phyloP scores from a whole-genome alignment of 78 protist genomes.

The Diacronema lutheri region DNA sequence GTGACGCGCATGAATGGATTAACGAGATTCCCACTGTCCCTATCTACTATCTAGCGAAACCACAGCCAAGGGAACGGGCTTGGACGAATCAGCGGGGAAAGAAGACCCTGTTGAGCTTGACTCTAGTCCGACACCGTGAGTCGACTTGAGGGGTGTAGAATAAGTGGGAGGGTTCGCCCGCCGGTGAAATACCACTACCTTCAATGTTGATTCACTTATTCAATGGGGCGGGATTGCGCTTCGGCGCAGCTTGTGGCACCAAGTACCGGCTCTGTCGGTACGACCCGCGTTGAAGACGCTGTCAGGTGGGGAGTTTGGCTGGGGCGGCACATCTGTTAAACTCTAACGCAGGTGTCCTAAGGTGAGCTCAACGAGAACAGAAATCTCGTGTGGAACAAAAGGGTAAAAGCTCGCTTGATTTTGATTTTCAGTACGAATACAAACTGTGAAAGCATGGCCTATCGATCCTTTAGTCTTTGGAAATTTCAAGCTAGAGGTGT shows the following conservation, averaged over 20 bases:
- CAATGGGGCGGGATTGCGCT: neutral
- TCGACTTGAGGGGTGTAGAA: slow-evolving; percentile 69
- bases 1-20: slow-evolving; percentile 94
- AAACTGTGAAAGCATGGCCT: slow-evolving; percentile 92
- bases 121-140: slow-evolving; percentile 76
- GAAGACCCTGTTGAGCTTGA: slow-evolving; percentile 94
- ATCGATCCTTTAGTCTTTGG: slow-evolving; percentile 82
- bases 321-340: slow-evolving; percentile 90
- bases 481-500: slow-evolving; percentile 88
- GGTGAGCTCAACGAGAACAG: slow-evolving; percentile 84
- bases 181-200: slow-evolving; percentile 77
- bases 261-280: neutral
- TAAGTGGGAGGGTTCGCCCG: slow-evolving; percentile 72
- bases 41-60: slow-evolving; percentile 88
- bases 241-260: neutral
- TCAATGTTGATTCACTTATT: slow-evolving; percentile 60
- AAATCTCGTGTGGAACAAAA: slow-evolving; percentile 81
- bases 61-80: slow-evolving; percentile 91
- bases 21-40: slow-evolving; percentile 95
- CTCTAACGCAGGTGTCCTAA: slow-evolving; percentile 85
- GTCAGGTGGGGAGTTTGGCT: slow-evolving; percentile 90
- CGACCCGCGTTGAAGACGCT: slow-evolving; percentile 44
- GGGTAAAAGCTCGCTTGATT: slow-evolving; percentile 84
- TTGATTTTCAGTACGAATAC: slow-evolving; percentile 86
- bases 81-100: slow-evolving; percentile 87